Percentiles rank a stretch among this genome's conserved stretches.
phyloP scores from a whole-genome alignment of 108 stramenopile genomes.

The Cyclotella distinguenda region DNA sequence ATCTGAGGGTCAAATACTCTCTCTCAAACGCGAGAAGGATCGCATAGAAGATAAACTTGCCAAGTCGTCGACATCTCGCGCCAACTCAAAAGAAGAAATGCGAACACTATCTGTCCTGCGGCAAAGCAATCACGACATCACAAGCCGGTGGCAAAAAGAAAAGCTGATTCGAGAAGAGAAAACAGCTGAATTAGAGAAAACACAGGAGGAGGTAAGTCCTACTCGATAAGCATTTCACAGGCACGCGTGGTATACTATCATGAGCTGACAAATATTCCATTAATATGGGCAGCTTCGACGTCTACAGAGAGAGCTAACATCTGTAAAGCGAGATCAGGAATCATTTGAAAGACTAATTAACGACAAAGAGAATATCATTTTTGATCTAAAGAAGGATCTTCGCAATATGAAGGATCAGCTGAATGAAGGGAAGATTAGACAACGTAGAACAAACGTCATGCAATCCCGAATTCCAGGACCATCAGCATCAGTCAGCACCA shows the following conservation, averaged over 20 bases:
- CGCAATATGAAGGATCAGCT: conserved; percentile 67
- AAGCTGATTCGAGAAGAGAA: conserved; percentile 75
- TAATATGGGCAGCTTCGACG: conserved; percentile 48
- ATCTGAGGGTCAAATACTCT: conserved; percentile 71
- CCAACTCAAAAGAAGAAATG: conserved; percentile 66
- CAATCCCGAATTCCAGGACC: conserved; percentile 49
- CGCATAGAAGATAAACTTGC: conserved; percentile 78
- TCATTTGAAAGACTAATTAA: conserved; percentile 54
- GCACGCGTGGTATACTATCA: background rate
- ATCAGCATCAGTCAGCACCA: conserved; percentile 4
- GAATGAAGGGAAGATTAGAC: conserved; percentile 45
- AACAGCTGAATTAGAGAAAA: conserved; percentile 69
- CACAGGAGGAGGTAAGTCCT: conserved; percentile 43
- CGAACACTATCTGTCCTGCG: conserved; percentile 73
- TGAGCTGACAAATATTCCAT: background rate
- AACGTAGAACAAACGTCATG: conserved; percentile 35
- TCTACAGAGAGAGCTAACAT: conserved; percentile 56
- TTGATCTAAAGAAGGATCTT: conserved; percentile 61
- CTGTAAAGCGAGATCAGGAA: conserved; percentile 57
- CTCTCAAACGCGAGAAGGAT: conserved; percentile 74
- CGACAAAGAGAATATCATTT: conserved; percentile 72
- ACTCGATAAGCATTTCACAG: background rate
- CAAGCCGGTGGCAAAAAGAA: conserved; percentile 85
- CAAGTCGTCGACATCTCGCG: conserved; percentile 52
- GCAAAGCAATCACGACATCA: conserved; percentile 81